Evolutionary conservation across 2,329 filamentous ascomycete species (phyloP).

Genomic region (Fusarium mangiferae): DNA sequence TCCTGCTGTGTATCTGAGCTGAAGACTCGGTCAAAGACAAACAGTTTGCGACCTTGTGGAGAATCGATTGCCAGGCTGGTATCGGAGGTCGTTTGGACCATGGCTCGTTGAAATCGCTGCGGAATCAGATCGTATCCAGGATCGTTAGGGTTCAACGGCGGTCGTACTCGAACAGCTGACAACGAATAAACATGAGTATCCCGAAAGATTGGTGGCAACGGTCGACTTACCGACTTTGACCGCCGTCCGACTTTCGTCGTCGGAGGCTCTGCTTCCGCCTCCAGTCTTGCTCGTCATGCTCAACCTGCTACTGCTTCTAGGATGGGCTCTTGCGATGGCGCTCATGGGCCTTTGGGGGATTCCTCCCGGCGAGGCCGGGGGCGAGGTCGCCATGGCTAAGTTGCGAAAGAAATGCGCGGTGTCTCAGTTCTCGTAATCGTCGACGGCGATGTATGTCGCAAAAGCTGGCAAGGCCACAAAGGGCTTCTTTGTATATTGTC

Average conservation of each 20-base stretch:
- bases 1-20: slow-evolving; percentile 84
- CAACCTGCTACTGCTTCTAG: slow-evolving; percentile 83
- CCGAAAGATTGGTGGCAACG: background rate
- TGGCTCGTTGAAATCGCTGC: slow-evolving; percentile 91
- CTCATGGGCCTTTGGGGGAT: slow-evolving; percentile 76
- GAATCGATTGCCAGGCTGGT: slow-evolving; percentile 91
- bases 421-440: slow-evolving; percentile 26
- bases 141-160: slow-evolving; percentile 82
- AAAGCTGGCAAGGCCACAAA: slow-evolving; percentile 20
- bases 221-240: slow-evolving; percentile 91
- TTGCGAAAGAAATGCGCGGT: slow-evolving; percentile 28
- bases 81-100: slow-evolving; percentile 87
- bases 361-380: slow-evolving; percentile 72
- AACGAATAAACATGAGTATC: background rate
- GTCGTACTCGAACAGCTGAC: slow-evolving; percentile 90
- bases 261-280: slow-evolving; percentile 82
- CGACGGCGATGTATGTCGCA: slow-evolving; percentile 18
- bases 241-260: slow-evolving; percentile 89
- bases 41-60: slow-evolving; percentile 91
- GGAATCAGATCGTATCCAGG: slow-evolving; percentile 96
- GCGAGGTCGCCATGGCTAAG: slow-evolving; percentile 71
- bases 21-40: slow-evolving; percentile 97
- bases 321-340: slow-evolving; percentile 78
- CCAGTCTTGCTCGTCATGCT: slow-evolving; percentile 84
- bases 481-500: slow-evolving; percentile 22